Percentiles rank a stretch among this genome's conserved stretches.
Conservation (phyloP, 2,329 filamentous ascomycete genomes). For the Apiospora hydei region DNA sequence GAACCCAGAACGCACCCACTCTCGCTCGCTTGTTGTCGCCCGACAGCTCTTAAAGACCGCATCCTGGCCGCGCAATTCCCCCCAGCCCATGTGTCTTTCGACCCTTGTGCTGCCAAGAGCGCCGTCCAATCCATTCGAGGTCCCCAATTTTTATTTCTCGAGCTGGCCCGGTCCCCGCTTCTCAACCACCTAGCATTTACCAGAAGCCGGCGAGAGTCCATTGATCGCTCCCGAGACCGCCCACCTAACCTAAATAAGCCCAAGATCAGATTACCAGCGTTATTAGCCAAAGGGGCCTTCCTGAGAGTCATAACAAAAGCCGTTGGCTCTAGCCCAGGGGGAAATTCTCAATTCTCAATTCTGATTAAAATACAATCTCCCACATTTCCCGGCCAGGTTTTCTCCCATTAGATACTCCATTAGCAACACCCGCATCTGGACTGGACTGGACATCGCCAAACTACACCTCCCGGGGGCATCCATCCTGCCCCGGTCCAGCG, state of each 20-base stretch:
- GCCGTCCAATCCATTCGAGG: conserved; percentile 12
- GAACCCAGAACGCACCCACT: background rate
- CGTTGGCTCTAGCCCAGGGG: conserved; percentile 20
- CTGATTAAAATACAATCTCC: conserved; percentile 21
- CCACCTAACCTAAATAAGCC: conserved; percentile 27
- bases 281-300: conserved; percentile 26
- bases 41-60: background rate
- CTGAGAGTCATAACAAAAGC: conserved; percentile 27
- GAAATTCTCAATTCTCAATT: conserved; percentile 22
- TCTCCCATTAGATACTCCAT: conserved; percentile 17
- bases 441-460: conserved; percentile 20
- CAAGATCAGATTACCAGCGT: conserved; percentile 25
- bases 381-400: conserved; percentile 10
- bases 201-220: conserved; percentile 21
- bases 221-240: conserved; percentile 25
- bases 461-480: background rate
- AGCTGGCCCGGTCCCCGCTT: conserved; percentile 16
- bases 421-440: conserved; percentile 17
- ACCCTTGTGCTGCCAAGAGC: conserved; percentile 8
- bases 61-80: conserved; percentile 1
- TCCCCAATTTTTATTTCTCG: conserved; percentile 19
- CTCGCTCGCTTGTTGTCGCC: background rate
- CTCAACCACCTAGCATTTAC: conserved; percentile 15
- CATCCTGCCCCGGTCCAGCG: conserved; percentile 4
- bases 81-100: background rate